These are phyloP conservation scores for Lactifluus piperatus DNA, from an alignment of 768 basidiomycete species.

Conservation along the genomic window DNA sequence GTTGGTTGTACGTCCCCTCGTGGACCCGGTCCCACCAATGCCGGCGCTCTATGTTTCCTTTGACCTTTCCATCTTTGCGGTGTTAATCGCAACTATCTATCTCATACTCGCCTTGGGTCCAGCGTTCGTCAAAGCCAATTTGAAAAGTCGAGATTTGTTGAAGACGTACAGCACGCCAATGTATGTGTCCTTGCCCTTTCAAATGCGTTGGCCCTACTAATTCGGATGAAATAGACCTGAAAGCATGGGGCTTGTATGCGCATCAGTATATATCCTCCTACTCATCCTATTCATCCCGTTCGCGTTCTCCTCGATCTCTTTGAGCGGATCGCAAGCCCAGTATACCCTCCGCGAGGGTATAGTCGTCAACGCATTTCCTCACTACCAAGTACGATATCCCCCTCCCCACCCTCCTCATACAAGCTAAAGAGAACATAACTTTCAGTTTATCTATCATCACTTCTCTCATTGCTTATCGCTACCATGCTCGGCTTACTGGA, in stretches of 20 bases:
- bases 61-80: slow-evolving; percentile 78
- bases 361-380: slow-evolving; percentile 60
- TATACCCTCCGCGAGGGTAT: slow-evolving; percentile 48
- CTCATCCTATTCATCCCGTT: slow-evolving; percentile 94
- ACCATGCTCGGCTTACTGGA: slow-evolving; percentile 94
- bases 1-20: slow-evolving; percentile 64
- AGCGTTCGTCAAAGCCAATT: slow-evolving; percentile 68
- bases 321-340: slow-evolving; percentile 35
- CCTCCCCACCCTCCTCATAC: not conserved
- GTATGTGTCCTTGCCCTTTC: slow-evolving; percentile 34
- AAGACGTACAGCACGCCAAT: slow-evolving; percentile 71
- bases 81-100: slow-evolving; percentile 65
- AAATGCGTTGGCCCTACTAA: not conserved
- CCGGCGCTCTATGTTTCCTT: slow-evolving; percentile 70
- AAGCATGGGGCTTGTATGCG: slow-evolving; percentile 86
- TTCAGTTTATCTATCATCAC: slow-evolving; percentile 84
- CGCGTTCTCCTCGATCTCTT: slow-evolving; percentile 72
- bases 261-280: slow-evolving; percentile 77
- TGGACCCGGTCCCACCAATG: slow-evolving; percentile 59
- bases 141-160: slow-evolving; percentile 81
- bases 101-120: slow-evolving; percentile 79
- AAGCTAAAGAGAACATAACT: slow-evolving; percentile 39
- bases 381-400: slow-evolving; percentile 58
- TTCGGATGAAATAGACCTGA: slow-evolving; percentile 58
- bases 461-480: slow-evolving; percentile 87